Conservation (phyloP, 2,329 filamentous ascomycete species). For the Colletotrichum sp. region DNA sequence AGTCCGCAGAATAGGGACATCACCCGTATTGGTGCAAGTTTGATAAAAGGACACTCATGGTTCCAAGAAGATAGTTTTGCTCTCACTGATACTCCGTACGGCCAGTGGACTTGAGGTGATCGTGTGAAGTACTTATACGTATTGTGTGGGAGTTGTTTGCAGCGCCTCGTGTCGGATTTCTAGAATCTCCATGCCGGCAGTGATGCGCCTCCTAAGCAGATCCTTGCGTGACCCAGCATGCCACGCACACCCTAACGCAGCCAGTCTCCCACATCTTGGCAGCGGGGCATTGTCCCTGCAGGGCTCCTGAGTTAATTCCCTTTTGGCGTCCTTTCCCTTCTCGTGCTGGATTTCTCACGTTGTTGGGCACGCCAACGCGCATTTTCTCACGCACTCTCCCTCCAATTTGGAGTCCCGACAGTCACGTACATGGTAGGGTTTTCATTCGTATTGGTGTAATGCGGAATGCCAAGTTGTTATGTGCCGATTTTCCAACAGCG, state of each 20-base stretch:
- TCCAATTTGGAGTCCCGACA: neutral
- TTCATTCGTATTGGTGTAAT: neutral
- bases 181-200: neutral
- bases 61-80: neutral
- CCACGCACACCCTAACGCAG: neutral
- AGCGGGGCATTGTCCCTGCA: constrained; percentile 4
- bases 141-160: neutral
- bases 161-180: neutral
- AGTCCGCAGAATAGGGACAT: rapidly evolving
- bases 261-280: neutral
- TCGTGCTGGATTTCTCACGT: neutral
- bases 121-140: neutral
- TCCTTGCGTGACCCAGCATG: neutral
- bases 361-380: neutral
- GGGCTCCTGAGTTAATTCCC: neutral
- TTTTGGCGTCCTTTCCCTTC: neutral
- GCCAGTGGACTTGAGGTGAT: neutral
- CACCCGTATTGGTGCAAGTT: neutral
- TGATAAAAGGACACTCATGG: neutral
- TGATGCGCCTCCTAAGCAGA: neutral
- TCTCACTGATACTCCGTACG: neutral
- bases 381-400: neutral
- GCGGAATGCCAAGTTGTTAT: neutral
- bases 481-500: neutral
- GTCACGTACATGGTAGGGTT: neutral